Percentiles rank a stretch among this genome's conserved stretches.
These are phyloP conservation scores for Sequoia sempervirens DNA, from an alignment of 75 land plant genomes.

Conservation along the genomic window DNA sequence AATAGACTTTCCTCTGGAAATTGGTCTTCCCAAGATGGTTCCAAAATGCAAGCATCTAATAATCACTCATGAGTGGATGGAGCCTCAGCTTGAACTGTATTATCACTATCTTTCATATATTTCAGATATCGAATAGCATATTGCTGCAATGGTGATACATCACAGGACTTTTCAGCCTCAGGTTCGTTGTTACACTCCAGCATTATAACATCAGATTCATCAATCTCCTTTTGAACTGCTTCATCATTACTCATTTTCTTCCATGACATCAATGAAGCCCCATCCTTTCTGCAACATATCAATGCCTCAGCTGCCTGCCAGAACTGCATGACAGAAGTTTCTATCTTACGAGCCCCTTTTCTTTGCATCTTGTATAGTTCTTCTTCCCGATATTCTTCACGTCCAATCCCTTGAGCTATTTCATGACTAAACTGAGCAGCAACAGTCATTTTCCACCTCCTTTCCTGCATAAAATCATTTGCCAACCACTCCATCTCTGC, in stretches of 20 bases:
- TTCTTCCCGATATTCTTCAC: slow-evolving; percentile 28
- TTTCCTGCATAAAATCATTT: slow-evolving; percentile 94
- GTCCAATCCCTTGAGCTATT: slow-evolving; percentile 29
- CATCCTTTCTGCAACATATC: slow-evolving; percentile 6
- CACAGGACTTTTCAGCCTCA: not conserved
- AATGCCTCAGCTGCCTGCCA: slow-evolving; percentile 63
- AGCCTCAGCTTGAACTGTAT: slow-evolving; percentile 46
- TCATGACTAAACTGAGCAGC: slow-evolving; percentile 63
- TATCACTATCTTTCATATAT: slow-evolving; percentile 17
- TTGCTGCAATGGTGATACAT: slow-evolving; percentile 22
- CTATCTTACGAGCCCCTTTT: slow-evolving; percentile 38
- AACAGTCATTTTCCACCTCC: slow-evolving; percentile 78
- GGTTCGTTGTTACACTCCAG: slow-evolving; percentile 8
- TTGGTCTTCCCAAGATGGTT: slow-evolving; percentile 54
- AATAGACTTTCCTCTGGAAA: slow-evolving; percentile 74
- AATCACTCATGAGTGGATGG: slow-evolving; percentile 61
- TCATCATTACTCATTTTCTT: slow-evolving; percentile 6
- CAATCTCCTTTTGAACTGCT: slow-evolving; percentile 31
- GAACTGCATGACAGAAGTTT: slow-evolving; percentile 60
- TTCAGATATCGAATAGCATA: slow-evolving; percentile 76
- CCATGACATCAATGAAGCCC: not conserved
- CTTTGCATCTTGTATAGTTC: slow-evolving; percentile 24
- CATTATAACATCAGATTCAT: slow-evolving; percentile 14
- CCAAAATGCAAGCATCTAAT: slow-evolving; percentile 40
- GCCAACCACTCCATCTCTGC: slow-evolving; percentile 98